Evolutionary conservation across 257 asterid genomes (phyloP).

Genomic region (Pogostemon cablin): DNA sequence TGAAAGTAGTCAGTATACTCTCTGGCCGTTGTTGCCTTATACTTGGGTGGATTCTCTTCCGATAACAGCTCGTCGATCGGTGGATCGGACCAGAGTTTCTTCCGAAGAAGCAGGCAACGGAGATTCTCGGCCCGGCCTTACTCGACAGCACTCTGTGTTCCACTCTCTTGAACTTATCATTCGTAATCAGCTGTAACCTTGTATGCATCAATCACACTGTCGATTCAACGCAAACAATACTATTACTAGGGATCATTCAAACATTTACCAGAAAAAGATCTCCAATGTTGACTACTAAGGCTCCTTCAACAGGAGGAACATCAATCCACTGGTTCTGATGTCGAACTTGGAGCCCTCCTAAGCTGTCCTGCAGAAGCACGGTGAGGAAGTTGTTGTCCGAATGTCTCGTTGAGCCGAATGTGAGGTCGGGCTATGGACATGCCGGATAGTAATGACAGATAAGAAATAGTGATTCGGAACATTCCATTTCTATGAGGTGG

Average conservation of each 20-base stretch:
- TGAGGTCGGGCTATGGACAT: constrained; percentile 56
- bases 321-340: constrained; percentile 38
- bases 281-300: constrained; percentile 33
- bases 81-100: constrained; percentile 7
- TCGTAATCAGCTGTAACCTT: too few species aligned
- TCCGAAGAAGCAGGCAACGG: constrained; percentile 33
- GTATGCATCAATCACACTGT: neutral
- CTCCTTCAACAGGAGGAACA: constrained; percentile 22
- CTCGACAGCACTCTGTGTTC: constrained; percentile 36
- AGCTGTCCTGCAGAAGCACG: constrained; percentile 45
- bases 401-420: constrained; percentile 41
- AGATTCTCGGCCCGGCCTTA: constrained; percentile 34
- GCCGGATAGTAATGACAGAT: constrained; percentile 51
- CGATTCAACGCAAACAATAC: neutral
- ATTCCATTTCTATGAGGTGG: constrained; percentile 45
- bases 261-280: constrained; percentile 28
- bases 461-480: constrained; percentile 36
- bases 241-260: too few species aligned
- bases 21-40: too few species aligned
- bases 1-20: neutral
- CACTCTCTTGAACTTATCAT: constrained; percentile 19
- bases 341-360: constrained; percentile 58
- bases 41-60: too few species aligned
- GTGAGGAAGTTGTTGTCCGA: constrained; percentile 48
- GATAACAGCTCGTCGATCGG: too few species aligned